Evolutionary conservation across 2,329 filamentous ascomycete genomes (phyloP).

Genomic region (Fusarium marasasianum): DNA sequence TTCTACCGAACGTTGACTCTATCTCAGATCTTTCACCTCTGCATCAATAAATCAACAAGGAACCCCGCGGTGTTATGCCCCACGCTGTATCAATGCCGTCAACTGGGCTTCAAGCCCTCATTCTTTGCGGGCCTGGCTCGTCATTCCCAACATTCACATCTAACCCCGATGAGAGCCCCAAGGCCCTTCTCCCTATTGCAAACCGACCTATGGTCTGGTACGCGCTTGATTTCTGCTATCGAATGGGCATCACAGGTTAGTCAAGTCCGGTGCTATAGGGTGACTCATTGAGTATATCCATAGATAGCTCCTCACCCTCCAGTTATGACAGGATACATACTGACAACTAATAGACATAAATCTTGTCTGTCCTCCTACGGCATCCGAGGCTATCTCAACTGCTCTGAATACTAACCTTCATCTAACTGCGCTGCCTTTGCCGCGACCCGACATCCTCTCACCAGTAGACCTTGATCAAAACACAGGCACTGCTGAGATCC

Average conservation of each 20-base stretch:
- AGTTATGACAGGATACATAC: neutral
- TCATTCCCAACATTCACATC: slow-evolving; percentile 86
- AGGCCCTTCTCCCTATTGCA: slow-evolving; percentile 82
- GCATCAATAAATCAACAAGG: slow-evolving; percentile 11
- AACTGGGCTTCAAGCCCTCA: slow-evolving; percentile 82
- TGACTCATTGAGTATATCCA: slow-evolving; percentile 2
- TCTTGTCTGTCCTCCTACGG: slow-evolving; percentile 71
- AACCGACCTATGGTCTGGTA: slow-evolving; percentile 93
- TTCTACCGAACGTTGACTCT: neutral
- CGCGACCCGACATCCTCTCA: slow-evolving; percentile 78
- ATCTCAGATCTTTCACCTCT: neutral
- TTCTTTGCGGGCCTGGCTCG: slow-evolving; percentile 83
- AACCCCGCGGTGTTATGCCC: slow-evolving; percentile 64
- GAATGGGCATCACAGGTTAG: slow-evolving; percentile 79
- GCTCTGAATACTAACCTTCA: slow-evolving; percentile 82
- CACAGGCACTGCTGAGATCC: slow-evolving; percentile 87
- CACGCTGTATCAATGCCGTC: slow-evolving; percentile 78
- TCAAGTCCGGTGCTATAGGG: slow-evolving; percentile 4
- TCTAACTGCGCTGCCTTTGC: slow-evolving; percentile 76
- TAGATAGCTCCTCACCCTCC: neutral
- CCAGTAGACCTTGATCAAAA: slow-evolving; percentile 81
- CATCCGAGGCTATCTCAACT: slow-evolving; percentile 71
- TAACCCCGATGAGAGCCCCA: slow-evolving; percentile 81
- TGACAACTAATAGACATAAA: slow-evolving; percentile 64
- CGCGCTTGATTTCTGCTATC: slow-evolving; percentile 84